Conservation (phyloP, 805 yeast genomes). For the Candida qinlingensis region DNA sequence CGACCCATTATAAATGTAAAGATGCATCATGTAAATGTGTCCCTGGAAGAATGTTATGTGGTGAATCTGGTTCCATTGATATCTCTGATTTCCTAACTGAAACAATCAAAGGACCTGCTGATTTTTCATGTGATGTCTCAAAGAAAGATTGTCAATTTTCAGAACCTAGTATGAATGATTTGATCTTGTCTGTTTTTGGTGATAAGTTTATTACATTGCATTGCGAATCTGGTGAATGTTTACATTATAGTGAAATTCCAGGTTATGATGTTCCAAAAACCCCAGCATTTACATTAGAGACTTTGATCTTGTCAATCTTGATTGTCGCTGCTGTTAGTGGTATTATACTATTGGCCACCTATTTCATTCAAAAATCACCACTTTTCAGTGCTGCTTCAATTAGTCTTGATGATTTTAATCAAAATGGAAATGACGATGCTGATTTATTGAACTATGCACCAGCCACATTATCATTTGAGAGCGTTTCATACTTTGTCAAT, state of each 20-base stretch:
- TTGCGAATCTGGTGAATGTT: slow-evolving; percentile 85
- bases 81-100: slow-evolving; percentile 88
- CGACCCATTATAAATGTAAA: slow-evolving; percentile 74
- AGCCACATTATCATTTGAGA: slow-evolving; percentile 70
- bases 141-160: slow-evolving; percentile 68
- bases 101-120: slow-evolving; percentile 91
- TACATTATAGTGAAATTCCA: slow-evolving; percentile 89
- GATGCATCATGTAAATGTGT: slow-evolving; percentile 81
- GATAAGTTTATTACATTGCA: slow-evolving; percentile 80
- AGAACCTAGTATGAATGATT: slow-evolving; percentile 94
- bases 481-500: slow-evolving; percentile 56
- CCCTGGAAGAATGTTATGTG: slow-evolving; percentile 91
- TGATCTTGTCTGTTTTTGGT: slow-evolving; percentile 90
- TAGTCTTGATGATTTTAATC: slow-evolving; percentile 21
- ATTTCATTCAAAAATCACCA: slow-evolving; percentile 56
- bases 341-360: slow-evolving; percentile 33
- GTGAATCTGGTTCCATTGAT: slow-evolving; percentile 90
- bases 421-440: slow-evolving; percentile 30
- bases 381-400: slow-evolving; percentile 39
- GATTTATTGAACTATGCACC: slow-evolving; percentile 51
- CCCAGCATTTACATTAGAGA: slow-evolving; percentile 38
- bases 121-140: slow-evolving; percentile 70
- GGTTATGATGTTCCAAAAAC: slow-evolving; percentile 69
- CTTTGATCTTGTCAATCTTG: slow-evolving; percentile 41
- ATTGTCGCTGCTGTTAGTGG: slow-evolving; percentile 35